phyloP scores from a whole-genome alignment of 257 asterid species.

The Lavandula angustifolia region DNA sequence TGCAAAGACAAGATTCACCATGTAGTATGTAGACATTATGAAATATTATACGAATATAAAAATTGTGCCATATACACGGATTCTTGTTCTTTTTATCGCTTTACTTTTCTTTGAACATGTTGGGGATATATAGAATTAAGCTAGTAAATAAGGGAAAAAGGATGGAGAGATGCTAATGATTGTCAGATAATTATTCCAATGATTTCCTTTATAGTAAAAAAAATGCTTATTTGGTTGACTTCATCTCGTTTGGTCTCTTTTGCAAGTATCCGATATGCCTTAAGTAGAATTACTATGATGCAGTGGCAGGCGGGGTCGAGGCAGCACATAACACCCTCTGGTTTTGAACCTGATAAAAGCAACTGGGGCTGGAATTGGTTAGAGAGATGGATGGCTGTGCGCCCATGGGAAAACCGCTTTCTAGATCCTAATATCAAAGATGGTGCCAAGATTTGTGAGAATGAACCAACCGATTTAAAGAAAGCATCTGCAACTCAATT shows the following conservation, averaged over 20 bases:
- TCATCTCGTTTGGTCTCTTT: neutral
- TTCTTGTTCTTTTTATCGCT: neutral
- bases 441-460: slow-evolving; percentile 57
- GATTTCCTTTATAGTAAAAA: neutral
- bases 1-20: neutral
- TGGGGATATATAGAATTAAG: neutral
- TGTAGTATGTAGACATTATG: neutral
- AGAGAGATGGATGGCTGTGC: slow-evolving; percentile 99
- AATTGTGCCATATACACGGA: too few relatives aligned
- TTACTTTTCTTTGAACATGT: slow-evolving; percentile 3
- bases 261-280: slow-evolving; percentile 22
- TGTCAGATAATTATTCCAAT: slow-evolving; percentile 9
- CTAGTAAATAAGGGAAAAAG: neutral
- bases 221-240: slow-evolving; percentile 9
- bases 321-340: slow-evolving; percentile 53
- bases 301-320: slow-evolving; percentile 99
- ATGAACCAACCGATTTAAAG: slow-evolving; percentile 50
- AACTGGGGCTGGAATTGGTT: slow-evolving; percentile 99
- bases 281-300: slow-evolving; percentile 29
- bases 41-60: neutral
- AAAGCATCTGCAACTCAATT: slow-evolving; percentile 45
- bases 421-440: slow-evolving; percentile 72
- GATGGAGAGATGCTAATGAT: neutral
- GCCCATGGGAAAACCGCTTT: slow-evolving; percentile 99
- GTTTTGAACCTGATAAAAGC: slow-evolving; percentile 83